Conservation (phyloP, 345 rosid genomes). For the Pistacia vera region DNA sequence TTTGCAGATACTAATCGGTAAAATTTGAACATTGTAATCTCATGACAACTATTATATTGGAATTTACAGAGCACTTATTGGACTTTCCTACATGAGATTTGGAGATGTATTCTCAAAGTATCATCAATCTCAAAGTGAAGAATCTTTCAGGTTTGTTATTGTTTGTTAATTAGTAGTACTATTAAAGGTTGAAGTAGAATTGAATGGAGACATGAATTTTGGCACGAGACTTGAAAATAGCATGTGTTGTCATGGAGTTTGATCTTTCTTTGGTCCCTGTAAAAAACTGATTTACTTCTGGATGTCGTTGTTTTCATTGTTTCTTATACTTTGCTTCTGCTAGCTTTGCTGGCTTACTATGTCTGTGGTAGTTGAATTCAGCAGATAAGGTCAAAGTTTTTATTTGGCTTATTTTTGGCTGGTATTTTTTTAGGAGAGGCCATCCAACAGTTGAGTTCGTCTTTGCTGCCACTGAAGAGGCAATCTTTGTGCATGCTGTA, state of each 20-base stretch:
- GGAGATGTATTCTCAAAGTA: conserved; percentile 93
- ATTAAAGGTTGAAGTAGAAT: background rate
- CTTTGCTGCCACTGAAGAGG: conserved; percentile 95
- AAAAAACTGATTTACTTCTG: background rate
- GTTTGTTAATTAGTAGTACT: background rate
- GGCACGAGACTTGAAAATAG: background rate
- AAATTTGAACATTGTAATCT: conserved; percentile 10
- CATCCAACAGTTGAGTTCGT: conserved; percentile 84
- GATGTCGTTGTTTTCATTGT: background rate
- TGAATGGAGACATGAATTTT: background rate
- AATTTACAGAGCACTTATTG: conserved; percentile 61
- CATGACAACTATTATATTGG: conserved; percentile 26
- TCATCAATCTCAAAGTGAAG: conserved; percentile 75
- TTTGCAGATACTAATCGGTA: conserved; percentile 16
- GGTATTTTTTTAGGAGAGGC: conserved; percentile 73
- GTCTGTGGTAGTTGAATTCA: background rate
- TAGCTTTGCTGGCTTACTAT: background rate
- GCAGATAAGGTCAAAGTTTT: background rate
- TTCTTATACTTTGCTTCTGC: background rate
- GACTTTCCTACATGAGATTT: conserved; percentile 87
- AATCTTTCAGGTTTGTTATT: conserved; percentile 62
- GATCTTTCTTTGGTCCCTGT: background rate
- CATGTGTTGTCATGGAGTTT: background rate
- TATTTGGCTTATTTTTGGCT: conserved; percentile 10
- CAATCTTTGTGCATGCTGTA: conserved; percentile 83